Evolutionary conservation across 1,139 yeast species (phyloP).

Genomic region (Magnusiomyces tetraspermus): DNA sequence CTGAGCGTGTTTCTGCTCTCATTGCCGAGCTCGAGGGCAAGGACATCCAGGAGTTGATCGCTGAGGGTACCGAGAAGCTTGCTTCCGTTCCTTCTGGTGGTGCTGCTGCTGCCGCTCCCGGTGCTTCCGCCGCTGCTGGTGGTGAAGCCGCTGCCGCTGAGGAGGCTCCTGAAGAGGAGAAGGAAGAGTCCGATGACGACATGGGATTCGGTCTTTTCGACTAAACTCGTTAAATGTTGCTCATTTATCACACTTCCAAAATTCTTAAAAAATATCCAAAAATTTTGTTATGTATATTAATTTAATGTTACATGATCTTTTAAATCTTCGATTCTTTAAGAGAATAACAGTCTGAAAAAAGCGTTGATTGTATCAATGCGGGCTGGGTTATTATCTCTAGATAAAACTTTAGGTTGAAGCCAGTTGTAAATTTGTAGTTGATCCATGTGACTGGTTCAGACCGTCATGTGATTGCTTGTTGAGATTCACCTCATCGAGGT

Average conservation of each 20-base stretch:
- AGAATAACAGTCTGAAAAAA: background rate
- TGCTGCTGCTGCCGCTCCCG: constrained; percentile 72
- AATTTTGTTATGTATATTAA: too few relatives aligned
- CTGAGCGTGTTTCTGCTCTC: constrained; percentile 74
- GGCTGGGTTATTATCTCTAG: too few relatives aligned
- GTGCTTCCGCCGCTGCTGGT: constrained; percentile 57
- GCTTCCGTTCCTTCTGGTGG: constrained; percentile 98
- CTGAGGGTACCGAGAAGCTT: constrained; percentile 92
- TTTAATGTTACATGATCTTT: background rate
- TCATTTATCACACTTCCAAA: background rate
- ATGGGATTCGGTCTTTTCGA: constrained; percentile 37
- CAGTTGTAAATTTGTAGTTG: too few relatives aligned
- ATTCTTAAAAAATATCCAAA: too few relatives aligned
- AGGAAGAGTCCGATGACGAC: constrained; percentile 56
- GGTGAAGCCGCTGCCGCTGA: constrained; percentile 69
- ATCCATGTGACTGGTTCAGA: too few relatives aligned
- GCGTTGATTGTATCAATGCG: too few relatives aligned
- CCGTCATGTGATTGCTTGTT: too few relatives aligned
- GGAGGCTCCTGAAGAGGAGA: constrained; percentile 56
- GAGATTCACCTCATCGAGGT: too few relatives aligned
- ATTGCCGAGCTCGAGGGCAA: constrained; percentile 92
- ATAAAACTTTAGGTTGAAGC: too few relatives aligned
- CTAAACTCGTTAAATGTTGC: constrained; percentile 21
- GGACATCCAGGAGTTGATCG: constrained; percentile 81
- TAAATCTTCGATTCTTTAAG: background rate